These are phyloP conservation scores for Myxozyma neotropica DNA, from an alignment of 805 yeast species.

Conservation along the genomic window DNA sequence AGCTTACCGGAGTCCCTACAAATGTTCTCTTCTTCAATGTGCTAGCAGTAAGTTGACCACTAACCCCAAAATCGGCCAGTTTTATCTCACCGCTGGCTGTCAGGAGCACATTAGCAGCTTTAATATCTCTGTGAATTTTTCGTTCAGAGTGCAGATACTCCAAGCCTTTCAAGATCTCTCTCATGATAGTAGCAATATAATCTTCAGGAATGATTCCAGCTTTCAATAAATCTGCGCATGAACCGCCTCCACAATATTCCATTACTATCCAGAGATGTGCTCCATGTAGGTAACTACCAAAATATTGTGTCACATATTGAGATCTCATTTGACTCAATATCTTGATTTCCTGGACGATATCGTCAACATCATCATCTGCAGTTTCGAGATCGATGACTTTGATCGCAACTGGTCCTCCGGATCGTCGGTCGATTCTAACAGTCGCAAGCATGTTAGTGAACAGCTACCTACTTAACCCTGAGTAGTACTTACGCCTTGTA, in stretches of 20 bases:
- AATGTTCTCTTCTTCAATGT: slow-evolving; percentile 63
- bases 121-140: slow-evolving; percentile 86
- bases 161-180: slow-evolving; percentile 70
- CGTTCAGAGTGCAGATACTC: slow-evolving; percentile 72
- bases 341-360: slow-evolving; percentile 74
- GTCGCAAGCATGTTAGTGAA: too few species aligned
- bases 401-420: slow-evolving; percentile 67
- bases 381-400: slow-evolving; percentile 83
- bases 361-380: slow-evolving; percentile 71
- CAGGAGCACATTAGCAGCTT: slow-evolving; percentile 83
- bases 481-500: slow-evolving; percentile 58
- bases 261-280: slow-evolving; percentile 82
- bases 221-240: slow-evolving; percentile 75
- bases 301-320: slow-evolving; percentile 67
- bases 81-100: slow-evolving; percentile 72
- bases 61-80: slow-evolving; percentile 91
- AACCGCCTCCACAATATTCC: slow-evolving; percentile 97
- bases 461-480: too few species aligned
- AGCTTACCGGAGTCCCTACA: slow-evolving; percentile 79
- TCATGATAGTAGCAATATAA: slow-evolving; percentile 61
- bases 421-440: slow-evolving; percentile 39
- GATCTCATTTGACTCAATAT: slow-evolving; percentile 68
- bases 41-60: slow-evolving; percentile 72
- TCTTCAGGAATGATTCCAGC: slow-evolving; percentile 59
- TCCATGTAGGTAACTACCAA: slow-evolving; percentile 64